Conservation (phyloP, 2,329 filamentous ascomycete species). For the Alternaria longipes region DNA sequence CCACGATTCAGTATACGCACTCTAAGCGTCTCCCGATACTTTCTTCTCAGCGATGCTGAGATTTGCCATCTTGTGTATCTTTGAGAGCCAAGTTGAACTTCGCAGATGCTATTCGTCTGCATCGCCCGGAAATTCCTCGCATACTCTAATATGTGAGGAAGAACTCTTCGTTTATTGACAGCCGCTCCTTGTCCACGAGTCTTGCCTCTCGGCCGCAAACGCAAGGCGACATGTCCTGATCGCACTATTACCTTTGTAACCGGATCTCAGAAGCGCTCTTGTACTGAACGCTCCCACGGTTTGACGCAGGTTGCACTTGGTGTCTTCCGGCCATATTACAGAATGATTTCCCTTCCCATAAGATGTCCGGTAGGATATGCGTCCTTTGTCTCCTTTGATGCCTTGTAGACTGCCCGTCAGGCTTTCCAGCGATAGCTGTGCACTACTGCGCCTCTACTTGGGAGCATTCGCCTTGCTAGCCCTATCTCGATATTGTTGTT, state of each 20-base stretch:
- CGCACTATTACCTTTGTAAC: background rate
- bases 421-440: background rate
- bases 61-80: background rate
- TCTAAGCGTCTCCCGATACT: background rate
- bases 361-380: background rate
- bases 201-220: background rate
- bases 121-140: background rate
- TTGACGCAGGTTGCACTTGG: background rate
- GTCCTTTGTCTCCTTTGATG: background rate
- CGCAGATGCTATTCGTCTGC: background rate
- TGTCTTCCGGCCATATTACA: background rate
- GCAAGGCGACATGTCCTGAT: background rate
- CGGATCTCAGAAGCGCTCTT: background rate
- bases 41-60: background rate
- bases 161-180: background rate
- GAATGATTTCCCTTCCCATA: background rate
- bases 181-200: background rate
- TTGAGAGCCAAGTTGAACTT: background rate
- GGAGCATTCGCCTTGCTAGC: background rate
- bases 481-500: background rate
- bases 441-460: background rate
- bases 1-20: background rate
- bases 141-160: background rate
- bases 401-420: background rate
- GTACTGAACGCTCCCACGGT: no score